phyloP scores from a whole-genome alignment of 495 filamentous ascomycete species.

The Penicillium herquei region DNA sequence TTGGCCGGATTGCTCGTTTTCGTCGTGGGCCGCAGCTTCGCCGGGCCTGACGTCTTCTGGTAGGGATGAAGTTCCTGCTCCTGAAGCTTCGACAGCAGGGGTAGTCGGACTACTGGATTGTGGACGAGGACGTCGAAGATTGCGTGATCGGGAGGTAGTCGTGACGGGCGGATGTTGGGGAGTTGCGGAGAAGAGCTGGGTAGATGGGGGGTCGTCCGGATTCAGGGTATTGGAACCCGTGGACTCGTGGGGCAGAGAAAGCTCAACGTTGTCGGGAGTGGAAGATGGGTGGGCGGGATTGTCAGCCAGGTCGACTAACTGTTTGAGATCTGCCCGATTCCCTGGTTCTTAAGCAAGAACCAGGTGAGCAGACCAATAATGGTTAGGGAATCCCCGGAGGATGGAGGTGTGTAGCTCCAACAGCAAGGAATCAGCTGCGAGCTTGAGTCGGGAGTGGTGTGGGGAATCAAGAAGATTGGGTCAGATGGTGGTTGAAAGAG shows the following conservation, averaged over 20 bases:
- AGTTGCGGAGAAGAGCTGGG: slow-evolving; percentile 11
- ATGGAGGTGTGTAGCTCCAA: not conserved
- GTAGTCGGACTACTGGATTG: slow-evolving; percentile 29
- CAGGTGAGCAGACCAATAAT: slow-evolving; percentile 47
- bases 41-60: slow-evolving; percentile 25
- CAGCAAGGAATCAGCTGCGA: not conserved
- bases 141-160: slow-evolving; percentile 8
- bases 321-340: slow-evolving; percentile 44
- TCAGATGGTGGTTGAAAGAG: not conserved
- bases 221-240: slow-evolving; percentile 18
- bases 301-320: slow-evolving; percentile 63
- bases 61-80: slow-evolving; percentile 19
- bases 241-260: slow-evolving; percentile 38
- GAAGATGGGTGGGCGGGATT: slow-evolving; percentile 50
- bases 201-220: slow-evolving; percentile 16
- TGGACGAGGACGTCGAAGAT: slow-evolving; percentile 29
- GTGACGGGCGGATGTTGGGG: slow-evolving; percentile 8
- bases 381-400: slow-evolving; percentile 10
- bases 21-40: slow-evolving; percentile 26
- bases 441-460: not conserved
- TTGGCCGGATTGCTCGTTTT: slow-evolving; percentile 22
- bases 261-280: slow-evolving; percentile 59
- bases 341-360: slow-evolving; percentile 50
- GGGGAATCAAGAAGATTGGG: not conserved
- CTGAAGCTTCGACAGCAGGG: slow-evolving; percentile 1